phyloP scores from a whole-genome alignment of 1,284 basidiomycete genomes.

The Trichosporon sp. region DNA sequence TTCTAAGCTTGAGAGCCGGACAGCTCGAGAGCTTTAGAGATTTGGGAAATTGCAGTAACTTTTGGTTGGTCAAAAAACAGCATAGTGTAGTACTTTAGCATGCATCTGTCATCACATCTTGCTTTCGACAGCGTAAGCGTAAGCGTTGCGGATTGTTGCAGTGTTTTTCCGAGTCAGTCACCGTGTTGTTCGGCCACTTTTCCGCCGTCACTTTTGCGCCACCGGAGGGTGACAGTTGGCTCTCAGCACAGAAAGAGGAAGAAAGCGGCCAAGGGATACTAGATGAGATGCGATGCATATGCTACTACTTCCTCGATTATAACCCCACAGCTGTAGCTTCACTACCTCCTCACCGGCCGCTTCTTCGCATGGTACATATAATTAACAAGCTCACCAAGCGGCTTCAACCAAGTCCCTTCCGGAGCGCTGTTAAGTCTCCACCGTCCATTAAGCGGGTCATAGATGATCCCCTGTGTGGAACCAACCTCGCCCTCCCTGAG shows the following conservation, averaged over 20 bases:
- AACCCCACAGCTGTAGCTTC: too few species aligned
- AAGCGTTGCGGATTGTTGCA: too few species aligned
- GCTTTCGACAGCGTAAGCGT: not conserved
- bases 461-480: constrained; percentile 74
- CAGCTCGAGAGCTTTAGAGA: too few species aligned
- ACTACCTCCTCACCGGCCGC: constrained; percentile 5
- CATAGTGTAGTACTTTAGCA: constrained; percentile 8
- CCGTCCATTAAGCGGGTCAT: constrained; percentile 65
- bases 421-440: constrained; percentile 67
- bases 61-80: not conserved
- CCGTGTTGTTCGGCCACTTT: too few species aligned
- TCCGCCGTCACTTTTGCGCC: too few species aligned
- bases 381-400: constrained; percentile 42
- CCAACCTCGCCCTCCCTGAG: constrained; percentile 60
- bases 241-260: too few species aligned
- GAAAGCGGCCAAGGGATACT: not conserved
- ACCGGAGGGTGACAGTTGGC: too few species aligned
- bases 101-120: not conserved
- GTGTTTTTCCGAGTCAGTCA: not conserved
- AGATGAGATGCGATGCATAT: constrained; percentile 3
- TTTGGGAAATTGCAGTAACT: not conserved
- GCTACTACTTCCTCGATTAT: too few species aligned
- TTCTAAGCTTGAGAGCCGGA: constrained; percentile 41
- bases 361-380: constrained; percentile 48
- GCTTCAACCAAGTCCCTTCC: constrained; percentile 54